Percentiles rank a stretch among this genome's conserved stretches.
Evolutionary conservation across 768 basidiomycete species (phyloP).

Genomic region (Suillus decipiens): DNA sequence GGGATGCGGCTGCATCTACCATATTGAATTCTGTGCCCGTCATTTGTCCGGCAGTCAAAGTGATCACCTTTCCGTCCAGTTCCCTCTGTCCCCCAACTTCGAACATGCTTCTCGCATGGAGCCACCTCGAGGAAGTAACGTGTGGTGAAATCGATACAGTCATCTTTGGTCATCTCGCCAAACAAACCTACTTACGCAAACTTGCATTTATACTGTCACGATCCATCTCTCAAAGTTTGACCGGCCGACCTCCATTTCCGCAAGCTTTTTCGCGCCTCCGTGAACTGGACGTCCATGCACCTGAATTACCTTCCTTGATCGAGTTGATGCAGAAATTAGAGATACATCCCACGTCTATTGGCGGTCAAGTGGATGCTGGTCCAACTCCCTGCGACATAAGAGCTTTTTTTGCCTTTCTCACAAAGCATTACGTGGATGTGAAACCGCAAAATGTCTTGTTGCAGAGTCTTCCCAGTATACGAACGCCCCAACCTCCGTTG

Average conservation of each 20-base stretch:
- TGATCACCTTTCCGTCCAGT: background rate
- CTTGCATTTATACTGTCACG: background rate
- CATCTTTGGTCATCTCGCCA: background rate
- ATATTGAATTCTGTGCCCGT: background rate
- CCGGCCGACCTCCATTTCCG: background rate
- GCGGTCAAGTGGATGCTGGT: background rate
- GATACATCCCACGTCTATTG: background rate
- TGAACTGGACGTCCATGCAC: background rate
- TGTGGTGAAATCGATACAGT: constrained; percentile 1
- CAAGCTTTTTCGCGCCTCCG: background rate
- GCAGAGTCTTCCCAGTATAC: background rate
- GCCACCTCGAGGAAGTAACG: background rate
- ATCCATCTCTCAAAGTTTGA: background rate
- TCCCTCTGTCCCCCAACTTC: background rate
- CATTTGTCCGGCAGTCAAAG: background rate
- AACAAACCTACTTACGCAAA: background rate
- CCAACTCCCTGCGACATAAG: background rate
- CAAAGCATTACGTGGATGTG: background rate
- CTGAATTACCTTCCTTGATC: background rate
- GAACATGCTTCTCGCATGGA: background rate
- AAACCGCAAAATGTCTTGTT: background rate
- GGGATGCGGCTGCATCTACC: background rate
- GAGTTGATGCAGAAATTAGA: background rate
- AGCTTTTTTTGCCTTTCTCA: background rate
- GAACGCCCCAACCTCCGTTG: background rate